Evolutionary conservation across 352 stramenopile species (phyloP).

Genomic region (Globisporangium paddicum): DNA sequence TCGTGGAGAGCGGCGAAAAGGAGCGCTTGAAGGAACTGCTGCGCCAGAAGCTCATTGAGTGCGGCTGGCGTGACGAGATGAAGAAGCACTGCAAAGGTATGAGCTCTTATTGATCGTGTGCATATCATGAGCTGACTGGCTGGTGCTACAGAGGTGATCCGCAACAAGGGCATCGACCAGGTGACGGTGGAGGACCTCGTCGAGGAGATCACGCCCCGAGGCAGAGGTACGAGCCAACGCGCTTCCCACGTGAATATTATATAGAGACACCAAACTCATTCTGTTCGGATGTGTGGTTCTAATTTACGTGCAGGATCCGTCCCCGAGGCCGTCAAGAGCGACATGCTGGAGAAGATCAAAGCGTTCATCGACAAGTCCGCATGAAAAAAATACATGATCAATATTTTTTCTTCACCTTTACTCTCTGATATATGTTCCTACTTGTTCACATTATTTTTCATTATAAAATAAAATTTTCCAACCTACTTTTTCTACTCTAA

Average conservation of each 20-base stretch:
- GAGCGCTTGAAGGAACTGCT: conserved; percentile 89
- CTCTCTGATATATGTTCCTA: too few species aligned
- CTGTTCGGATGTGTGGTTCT: too few species aligned
- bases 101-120: too few species aligned
- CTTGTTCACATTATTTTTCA: background rate
- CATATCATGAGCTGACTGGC: too few species aligned
- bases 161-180: conserved; percentile 92
- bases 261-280: too few species aligned
- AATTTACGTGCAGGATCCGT: conserved; percentile 64
- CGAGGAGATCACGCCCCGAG: conserved; percentile 89
- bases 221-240: conserved; percentile 42
- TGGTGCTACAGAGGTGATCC: conserved; percentile 91
- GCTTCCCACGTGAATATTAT: conserved; percentile 7
- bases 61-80: conserved; percentile 91
- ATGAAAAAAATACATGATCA: conserved; percentile 8
- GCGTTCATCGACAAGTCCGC: conserved; percentile 83
- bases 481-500: background rate
- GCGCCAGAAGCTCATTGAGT: conserved; percentile 83
- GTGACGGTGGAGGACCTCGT: conserved; percentile 94
- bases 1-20: conserved; percentile 89
- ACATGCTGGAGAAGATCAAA: conserved; percentile 90
- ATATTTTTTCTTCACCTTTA: background rate
- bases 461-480: background rate
- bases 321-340: conserved; percentile 85
- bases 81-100: conserved; percentile 88